Evolutionary conservation across 106 monocot species (phyloP), one percentile per base, ranked within the genome.

Genomic region (Dendrobium huoshanense): DNA sequence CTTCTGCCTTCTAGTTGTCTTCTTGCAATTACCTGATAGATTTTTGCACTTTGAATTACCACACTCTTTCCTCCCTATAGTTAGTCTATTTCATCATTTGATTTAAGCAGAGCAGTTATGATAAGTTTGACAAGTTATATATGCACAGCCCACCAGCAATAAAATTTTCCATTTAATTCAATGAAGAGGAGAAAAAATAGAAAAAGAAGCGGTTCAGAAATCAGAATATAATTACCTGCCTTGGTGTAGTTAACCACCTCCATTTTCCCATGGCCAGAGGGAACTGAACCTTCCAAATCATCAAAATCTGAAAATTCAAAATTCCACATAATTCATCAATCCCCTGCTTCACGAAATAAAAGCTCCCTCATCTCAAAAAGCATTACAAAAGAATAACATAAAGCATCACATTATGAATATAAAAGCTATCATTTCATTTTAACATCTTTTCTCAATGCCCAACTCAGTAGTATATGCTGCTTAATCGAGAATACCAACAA

Each of bases 191-290:
- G 42, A 73, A 73, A 20, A 5, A 16, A 7, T 6, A 72, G 11
- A 10, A 43, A 74, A 43, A 15, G 7, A 75, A 4, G 7, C 8
- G 19, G 17, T 49, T 4, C 27, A 76, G 11, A 49, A 20, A 27
- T 4, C 27, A 76, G 11, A 49, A 20, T 1, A 44, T 75, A 42
- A 48, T 18, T 84, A 96, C 94, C 94, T 84, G 96, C 83, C 68
- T 77, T 95, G 1, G 98, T 92, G 80, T 92, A 98, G 85, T 98
- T 98, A 22, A 45, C 55, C 54, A 83, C 77, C 41, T 83, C 89
- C 83, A 79, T 85, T 77, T 87, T 98, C 18, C 77, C 80, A 68
- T 70, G 80, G 27, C 85, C 84, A 11, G 81, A 79, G 6, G 88
- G 80, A 41, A 87, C 82, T 6, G 92, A 86, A 22, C 83, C 81